phyloP scores from a whole-genome alignment of 345 rosid species.

The Gossypium australe region DNA sequence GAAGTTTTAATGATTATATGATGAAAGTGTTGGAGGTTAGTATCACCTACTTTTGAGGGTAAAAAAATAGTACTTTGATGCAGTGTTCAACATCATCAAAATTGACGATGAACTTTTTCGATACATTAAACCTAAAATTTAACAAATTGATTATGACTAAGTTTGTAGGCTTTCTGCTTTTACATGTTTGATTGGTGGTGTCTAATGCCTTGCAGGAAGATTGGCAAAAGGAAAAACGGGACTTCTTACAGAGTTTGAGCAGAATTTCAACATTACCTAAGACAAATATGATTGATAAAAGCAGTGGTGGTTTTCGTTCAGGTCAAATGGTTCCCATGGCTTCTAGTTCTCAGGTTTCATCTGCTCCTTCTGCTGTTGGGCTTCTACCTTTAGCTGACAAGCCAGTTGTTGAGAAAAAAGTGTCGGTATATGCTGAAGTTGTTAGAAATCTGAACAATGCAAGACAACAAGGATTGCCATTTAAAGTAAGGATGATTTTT shows the following conservation, averaged over 20 bases:
- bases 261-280: slow-evolving; percentile 79
- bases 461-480: slow-evolving; percentile 70
- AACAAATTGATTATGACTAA: slow-evolving; percentile 9
- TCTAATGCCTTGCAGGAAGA: slow-evolving; percentile 56
- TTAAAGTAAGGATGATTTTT: slow-evolving; percentile 48
- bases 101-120: not conserved
- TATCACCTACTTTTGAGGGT: slow-evolving; percentile 3
- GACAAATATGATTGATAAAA: slow-evolving; percentile 47
- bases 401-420: slow-evolving; percentile 71
- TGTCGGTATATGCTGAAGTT: slow-evolving; percentile 70
- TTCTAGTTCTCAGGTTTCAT: slow-evolving; percentile 59
- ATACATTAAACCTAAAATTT: not conserved
- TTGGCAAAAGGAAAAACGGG: slow-evolving; percentile 92
- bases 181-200: slow-evolving; percentile 11
- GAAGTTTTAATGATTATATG: slow-evolving; percentile 94
- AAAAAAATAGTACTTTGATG: not conserved
- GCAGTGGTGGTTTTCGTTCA: slow-evolving; percentile 36
- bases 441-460: slow-evolving; percentile 76
- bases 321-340: slow-evolving; percentile 51
- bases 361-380: slow-evolving; percentile 50
- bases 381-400: slow-evolving; percentile 55
- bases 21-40: slow-evolving; percentile 91
- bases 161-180: slow-evolving; percentile 9
- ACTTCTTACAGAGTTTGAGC: slow-evolving; percentile 91
- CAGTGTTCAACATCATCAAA: not conserved